Conservation (phyloP, 306 rosid genomes). For the Prunus armeniaca region DNA sequence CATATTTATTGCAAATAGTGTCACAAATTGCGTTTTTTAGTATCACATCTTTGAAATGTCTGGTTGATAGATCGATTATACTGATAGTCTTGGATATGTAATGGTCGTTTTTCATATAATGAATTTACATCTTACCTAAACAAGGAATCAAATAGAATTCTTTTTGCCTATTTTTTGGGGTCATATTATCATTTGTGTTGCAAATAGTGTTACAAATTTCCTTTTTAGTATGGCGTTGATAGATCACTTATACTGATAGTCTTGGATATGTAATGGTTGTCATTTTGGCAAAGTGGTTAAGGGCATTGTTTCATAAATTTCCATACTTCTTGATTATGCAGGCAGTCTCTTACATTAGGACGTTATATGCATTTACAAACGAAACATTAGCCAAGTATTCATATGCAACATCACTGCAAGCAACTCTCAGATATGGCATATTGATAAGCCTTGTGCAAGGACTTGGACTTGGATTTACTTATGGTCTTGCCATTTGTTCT, state of each 20-base stretch:
- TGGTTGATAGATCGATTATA: neutral
- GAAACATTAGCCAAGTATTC: conserved; percentile 98
- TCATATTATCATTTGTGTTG: neutral
- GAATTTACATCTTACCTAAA: neutral
- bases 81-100: neutral
- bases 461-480: conserved; percentile 99
- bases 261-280: neutral
- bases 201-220: neutral
- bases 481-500: conserved; percentile 99
- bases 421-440: conserved; percentile 97
- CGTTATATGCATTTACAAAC: conserved; percentile 91
- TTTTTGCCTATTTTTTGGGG: neutral
- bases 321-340: conserved; percentile 42
- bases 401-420: conserved; percentile 96
- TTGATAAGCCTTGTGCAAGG: conserved; percentile 99
- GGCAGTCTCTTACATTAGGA: conserved; percentile 94
- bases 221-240: neutral
- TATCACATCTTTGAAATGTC: neutral
- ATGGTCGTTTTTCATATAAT: neutral
- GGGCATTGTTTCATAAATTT: conserved; percentile 25
- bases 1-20: neutral
- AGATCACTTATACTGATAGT: neutral
- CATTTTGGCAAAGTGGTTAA: conserved; percentile 23
- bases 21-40: neutral
- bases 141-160: neutral